Evolutionary conservation across 805 yeast species (phyloP).

Genomic region (Yarrowia porcina): DNA sequence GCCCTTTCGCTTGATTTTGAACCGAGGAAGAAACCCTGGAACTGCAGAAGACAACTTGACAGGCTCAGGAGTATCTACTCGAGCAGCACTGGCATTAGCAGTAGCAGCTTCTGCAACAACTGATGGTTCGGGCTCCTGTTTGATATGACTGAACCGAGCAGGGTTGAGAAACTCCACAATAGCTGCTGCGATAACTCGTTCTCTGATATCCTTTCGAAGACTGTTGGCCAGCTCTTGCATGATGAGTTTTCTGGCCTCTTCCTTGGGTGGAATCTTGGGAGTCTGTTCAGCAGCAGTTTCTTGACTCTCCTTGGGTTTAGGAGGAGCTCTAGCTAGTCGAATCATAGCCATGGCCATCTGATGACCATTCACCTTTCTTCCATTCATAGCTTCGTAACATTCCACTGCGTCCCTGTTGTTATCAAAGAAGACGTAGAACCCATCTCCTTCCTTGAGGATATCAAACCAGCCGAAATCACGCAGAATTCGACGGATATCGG

Average conservation of each 20-base stretch:
- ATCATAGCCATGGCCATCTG: constrained; percentile 55
- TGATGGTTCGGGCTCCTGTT: background rate
- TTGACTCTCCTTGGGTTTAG: background rate
- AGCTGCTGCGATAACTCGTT: constrained; percentile 65
- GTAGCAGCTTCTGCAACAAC: background rate
- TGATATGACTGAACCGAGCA: constrained; percentile 32
- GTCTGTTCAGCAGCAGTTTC: background rate
- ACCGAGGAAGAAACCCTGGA: constrained; percentile 1
- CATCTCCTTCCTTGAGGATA: constrained; percentile 57
- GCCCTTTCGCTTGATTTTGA: constrained; percentile 32
- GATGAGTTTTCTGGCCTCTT: constrained; percentile 57
- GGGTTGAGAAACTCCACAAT: constrained; percentile 60
- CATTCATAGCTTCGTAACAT: constrained; percentile 62
- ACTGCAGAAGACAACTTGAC: background rate
- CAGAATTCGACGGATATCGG: constrained; percentile 58
- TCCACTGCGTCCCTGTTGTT: constrained; percentile 53
- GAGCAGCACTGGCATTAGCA: constrained; percentile 14
- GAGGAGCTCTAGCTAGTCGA: background rate
- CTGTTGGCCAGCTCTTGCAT: constrained; percentile 62
- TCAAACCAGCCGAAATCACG: constrained; percentile 63
- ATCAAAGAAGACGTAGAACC: constrained; percentile 71
- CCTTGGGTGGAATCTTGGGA: constrained; percentile 39
- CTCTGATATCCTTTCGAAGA: constrained; percentile 68
- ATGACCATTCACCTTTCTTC: constrained; percentile 47
- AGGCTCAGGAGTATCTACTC: constrained; percentile 15